These are phyloP conservation scores for Phytophthora multivora DNA, from an alignment of 352 stramenopile species.

Conservation along the genomic window DNA sequence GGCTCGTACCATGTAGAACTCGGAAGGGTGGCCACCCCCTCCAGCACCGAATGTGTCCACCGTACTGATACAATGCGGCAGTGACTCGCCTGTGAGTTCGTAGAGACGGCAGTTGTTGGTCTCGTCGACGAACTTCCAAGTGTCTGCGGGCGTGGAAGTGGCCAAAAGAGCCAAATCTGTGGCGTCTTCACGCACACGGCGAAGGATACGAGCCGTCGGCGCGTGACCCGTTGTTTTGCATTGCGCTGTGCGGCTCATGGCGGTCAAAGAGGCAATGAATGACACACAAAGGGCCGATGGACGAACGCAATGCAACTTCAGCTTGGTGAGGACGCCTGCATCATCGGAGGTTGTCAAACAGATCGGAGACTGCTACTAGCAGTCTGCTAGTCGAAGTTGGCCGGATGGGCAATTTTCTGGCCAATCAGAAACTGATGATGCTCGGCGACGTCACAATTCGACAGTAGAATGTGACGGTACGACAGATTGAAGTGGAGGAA, in stretches of 20 bases:
- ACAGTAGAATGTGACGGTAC: background rate
- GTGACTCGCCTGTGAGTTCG: slow-evolving; percentile 49
- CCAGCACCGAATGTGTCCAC: slow-evolving; percentile 36
- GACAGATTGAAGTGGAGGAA: background rate
- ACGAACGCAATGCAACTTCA: background rate
- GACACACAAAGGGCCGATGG: background rate
- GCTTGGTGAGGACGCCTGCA: background rate
- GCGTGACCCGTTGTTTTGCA: slow-evolving; percentile 40
- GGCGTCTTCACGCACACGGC: slow-evolving; percentile 45
- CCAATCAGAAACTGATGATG: background rate
- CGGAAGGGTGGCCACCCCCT: slow-evolving; percentile 41
- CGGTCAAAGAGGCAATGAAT: background rate
- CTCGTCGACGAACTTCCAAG: slow-evolving; percentile 54
- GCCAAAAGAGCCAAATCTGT: slow-evolving; percentile 51
- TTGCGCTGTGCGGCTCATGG: slow-evolving; percentile 35
- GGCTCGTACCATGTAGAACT: slow-evolving; percentile 62
- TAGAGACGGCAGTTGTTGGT: slow-evolving; percentile 52
- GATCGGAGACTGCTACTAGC: background rate
- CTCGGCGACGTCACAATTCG: background rate
- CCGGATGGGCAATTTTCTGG: background rate
- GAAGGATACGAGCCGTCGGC: slow-evolving; percentile 50
- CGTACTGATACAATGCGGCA: slow-evolving; percentile 41
- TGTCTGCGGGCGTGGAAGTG: slow-evolving; percentile 25
- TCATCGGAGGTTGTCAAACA: background rate
- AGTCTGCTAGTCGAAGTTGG: background rate